A percentile compares a stretch with the other conserved stretches of the same genome.
Conservation (phyloP, 2,329 filamentous ascomycete species). For the Penicillium corylophilum region DNA sequence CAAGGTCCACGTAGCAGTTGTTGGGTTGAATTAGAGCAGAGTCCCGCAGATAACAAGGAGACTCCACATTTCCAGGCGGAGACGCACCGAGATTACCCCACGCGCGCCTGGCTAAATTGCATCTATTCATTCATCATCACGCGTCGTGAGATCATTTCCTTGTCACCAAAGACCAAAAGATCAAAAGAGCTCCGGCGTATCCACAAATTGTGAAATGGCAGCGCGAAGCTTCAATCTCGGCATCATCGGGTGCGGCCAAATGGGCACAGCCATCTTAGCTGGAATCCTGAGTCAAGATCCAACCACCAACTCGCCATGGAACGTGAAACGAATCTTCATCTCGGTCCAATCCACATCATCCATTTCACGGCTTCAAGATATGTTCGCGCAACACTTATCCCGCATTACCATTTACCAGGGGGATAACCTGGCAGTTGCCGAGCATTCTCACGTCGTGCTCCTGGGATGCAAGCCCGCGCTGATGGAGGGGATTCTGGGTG, state of each 20-base stretch:
- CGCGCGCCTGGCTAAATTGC: not conserved
- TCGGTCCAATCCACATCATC: constrained; percentile 1
- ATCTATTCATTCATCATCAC: not conserved
- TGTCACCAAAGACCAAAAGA: no score
- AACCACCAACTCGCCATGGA: not conserved
- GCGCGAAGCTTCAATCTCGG: not conserved
- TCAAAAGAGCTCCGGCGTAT: not conserved
- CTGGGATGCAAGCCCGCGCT: constrained; percentile 47
- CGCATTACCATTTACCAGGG: constrained; percentile 2
- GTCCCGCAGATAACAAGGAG: not conserved
- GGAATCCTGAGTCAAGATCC: not conserved
- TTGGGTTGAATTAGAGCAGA: not conserved
- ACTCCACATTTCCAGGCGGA: not conserved
- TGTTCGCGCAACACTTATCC: not conserved
- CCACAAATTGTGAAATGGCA: not conserved
- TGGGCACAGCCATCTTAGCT: not conserved
- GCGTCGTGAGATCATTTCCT: no score
- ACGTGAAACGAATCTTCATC: not conserved
- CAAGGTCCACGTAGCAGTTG: no score
- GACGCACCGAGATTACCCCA: not conserved
- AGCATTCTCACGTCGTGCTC: constrained; percentile 40
- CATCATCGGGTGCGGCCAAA: not conserved
- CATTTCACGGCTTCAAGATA: not conserved
- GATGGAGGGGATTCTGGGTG: constrained; percentile 33
- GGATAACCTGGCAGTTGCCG: not conserved